Conservation (phyloP, 2,329 filamentous ascomycete species). For the Fusarium sp. region DNA sequence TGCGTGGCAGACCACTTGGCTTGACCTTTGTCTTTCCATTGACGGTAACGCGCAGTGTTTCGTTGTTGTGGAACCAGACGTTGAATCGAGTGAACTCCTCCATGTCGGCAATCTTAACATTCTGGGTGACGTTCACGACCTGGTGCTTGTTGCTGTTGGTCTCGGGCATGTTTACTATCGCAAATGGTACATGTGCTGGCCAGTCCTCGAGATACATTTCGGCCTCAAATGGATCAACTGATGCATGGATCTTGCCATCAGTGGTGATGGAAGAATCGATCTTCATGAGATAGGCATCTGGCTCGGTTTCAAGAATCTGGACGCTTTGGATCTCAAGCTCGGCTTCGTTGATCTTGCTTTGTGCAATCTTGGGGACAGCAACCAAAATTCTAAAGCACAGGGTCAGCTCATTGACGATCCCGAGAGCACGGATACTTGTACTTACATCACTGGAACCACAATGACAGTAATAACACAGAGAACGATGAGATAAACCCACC, state of each 20-base stretch:
- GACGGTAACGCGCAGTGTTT: constrained; percentile 62
- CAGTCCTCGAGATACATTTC: constrained; percentile 66
- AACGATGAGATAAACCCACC: constrained; percentile 69
- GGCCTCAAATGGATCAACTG: constrained; percentile 62
- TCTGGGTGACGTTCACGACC: constrained; percentile 64
- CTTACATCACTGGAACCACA: constrained; percentile 70
- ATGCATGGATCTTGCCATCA: constrained; percentile 63
- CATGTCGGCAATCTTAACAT: constrained; percentile 58
- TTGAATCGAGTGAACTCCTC: constrained; percentile 66
- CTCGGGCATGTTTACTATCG: constrained; percentile 62
- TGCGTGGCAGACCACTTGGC: constrained; percentile 60
- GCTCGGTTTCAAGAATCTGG: constrained; percentile 58
- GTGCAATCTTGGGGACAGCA: constrained; percentile 66
- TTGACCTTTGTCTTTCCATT: constrained; percentile 63
- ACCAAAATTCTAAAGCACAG: constrained; percentile 62
- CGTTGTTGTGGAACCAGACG: constrained; percentile 62
- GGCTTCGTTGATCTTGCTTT: constrained; percentile 65
- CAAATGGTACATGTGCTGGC: constrained; percentile 60
- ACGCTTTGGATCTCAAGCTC: constrained; percentile 64
- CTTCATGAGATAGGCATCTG: constrained; percentile 60
- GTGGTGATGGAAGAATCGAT: constrained; percentile 67
- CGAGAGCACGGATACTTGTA: constrained; percentile 30
- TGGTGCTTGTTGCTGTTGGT: constrained; percentile 62
- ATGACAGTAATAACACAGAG: constrained; percentile 63
- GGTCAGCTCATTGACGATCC: constrained; percentile 14